Evolutionary conservation across 345 rosid genomes (phyloP), one percentile per base, ranked within the genome.

Genomic region (Nasturtium officinale): DNA sequence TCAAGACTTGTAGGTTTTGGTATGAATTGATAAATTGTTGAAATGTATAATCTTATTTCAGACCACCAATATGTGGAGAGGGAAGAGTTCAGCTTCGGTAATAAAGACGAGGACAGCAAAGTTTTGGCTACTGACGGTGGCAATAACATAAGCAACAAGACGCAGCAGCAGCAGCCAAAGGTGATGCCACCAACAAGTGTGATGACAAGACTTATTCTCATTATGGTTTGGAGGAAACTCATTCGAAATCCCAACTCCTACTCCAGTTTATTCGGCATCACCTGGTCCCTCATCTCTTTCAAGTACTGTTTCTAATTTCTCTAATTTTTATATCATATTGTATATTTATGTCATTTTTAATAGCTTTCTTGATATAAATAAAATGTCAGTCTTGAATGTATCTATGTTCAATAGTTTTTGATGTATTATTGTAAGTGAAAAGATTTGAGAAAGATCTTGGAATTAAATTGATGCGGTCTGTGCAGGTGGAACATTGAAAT

Each of bases 141-240:
- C 0, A 90, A 89, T 56, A 78, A 65, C 76, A 77, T 70, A 54
- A 69, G 76, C 33, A 70, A 70, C 62, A 77, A 77, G 47, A 71
- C 76, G 25, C 25, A 23, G 25, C 25, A n/a, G 25, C 61, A 59
- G 29, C 57, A 46, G 28, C 33, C 88, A 37, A 92, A 85, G 69
- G 40, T 87, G 11, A 92, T 92, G 99, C 99, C 99, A 32, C 97
- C 99, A 21, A 83, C 97, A 43, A 89, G 96, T 77, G 99, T 95
- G 3, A 90, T 95, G 97, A 95, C 99, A 65, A 95, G 97, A 85
- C 97, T 95, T 2, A 95, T 95, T 11, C 82, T 95, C 56, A 92
- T 95, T 61, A 95, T 95, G 99, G 99, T 92, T 30, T 95, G 99
- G 99, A 95, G 99, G 54, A 95, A 95, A 81, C 96, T 95, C 18